Evolutionary conservation across 768 basidiomycete species (phyloP).

Genomic region (Leccinum disarticulatum): DNA sequence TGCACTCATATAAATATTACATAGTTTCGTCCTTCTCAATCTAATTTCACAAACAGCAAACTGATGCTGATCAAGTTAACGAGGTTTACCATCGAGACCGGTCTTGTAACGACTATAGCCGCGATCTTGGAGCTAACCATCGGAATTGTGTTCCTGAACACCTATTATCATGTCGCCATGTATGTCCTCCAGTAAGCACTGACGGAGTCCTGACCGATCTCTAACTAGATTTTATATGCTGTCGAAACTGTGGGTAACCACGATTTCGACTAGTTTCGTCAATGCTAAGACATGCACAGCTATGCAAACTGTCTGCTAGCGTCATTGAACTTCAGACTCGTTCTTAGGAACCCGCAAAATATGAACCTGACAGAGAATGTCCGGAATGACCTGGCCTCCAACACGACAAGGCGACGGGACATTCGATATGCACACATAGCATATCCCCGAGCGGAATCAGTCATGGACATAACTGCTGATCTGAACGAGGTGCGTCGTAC

Average conservation of each 20-base stretch:
- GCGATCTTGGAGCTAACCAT: slow-evolving; percentile 12
- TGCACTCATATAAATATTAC: too few relatives aligned
- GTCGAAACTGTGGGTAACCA: slow-evolving; percentile 7
- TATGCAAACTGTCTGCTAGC: slow-evolving; percentile 17
- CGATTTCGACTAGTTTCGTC: too few relatives aligned
- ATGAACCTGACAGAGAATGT: background rate
- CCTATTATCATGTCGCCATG: slow-evolving; percentile 11
- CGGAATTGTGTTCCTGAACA: background rate
- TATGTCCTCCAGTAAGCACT: background rate
- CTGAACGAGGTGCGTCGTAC: background rate
- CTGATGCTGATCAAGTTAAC: slow-evolving; percentile 6
- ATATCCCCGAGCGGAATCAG: background rate
- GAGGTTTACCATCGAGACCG: slow-evolving; percentile 16
- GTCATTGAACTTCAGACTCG: slow-evolving; percentile 9
- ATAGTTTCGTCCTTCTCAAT: background rate
- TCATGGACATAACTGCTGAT: background rate
- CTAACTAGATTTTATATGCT: background rate
- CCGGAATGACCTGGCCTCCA: background rate
- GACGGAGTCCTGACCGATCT: background rate
- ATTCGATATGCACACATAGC: background rate
- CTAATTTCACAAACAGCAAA: background rate
- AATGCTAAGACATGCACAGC: background rate
- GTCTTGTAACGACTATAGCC: slow-evolving; percentile 13
- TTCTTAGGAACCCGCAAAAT: background rate
- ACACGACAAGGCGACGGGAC: too few relatives aligned